A percentile compares a stretch with the other conserved stretches of the same genome.
Conservation (phyloP, 306 rosid genomes). For the Sechiopsis laciniata region DNA sequence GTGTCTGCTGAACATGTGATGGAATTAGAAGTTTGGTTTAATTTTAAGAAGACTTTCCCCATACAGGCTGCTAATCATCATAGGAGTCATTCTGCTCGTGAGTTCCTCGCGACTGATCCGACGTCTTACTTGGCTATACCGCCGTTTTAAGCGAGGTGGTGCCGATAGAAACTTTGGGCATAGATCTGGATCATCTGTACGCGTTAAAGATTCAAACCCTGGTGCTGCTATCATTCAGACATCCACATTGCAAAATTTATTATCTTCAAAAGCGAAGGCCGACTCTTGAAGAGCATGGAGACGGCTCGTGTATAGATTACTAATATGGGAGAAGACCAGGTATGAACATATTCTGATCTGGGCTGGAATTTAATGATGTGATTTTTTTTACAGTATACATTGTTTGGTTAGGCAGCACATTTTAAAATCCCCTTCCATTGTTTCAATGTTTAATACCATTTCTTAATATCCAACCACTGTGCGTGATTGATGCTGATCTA, state of each 20-base stretch:
- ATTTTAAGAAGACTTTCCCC: slow-evolving; percentile 12
- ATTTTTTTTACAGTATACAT: slow-evolving; percentile 38
- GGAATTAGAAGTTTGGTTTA: not conserved
- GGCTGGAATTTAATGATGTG: slow-evolving; percentile 15
- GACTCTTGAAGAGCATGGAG: slow-evolving; percentile 26
- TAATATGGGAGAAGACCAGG: not conserved
- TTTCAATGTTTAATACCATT: slow-evolving; percentile 13
- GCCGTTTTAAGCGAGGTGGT: slow-evolving; percentile 36
- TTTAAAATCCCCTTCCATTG: not conserved
- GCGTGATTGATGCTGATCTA: too few relatives aligned
- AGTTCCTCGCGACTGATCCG: slow-evolving; percentile 63
- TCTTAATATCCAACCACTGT: not conserved
- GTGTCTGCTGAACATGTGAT: not conserved
- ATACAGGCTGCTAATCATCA: slow-evolving; percentile 67
- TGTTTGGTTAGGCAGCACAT: not conserved
- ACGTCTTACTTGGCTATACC: slow-evolving; percentile 41
- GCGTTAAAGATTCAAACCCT: slow-evolving; percentile 62
- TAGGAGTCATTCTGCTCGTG: slow-evolving; percentile 86
- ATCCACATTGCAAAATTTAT: slow-evolving; percentile 63
- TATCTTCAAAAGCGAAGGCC: slow-evolving; percentile 74
- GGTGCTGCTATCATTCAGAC: slow-evolving; percentile 74
- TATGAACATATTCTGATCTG: slow-evolving; percentile 6
- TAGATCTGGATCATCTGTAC: slow-evolving; percentile 41
- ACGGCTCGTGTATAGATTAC: slow-evolving; percentile 13
- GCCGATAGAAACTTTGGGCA: slow-evolving; percentile 44